These are phyloP conservation scores for Solanum hybrid DNA, from an alignment of 305 asterid species.

Conservation along the genomic window DNA sequence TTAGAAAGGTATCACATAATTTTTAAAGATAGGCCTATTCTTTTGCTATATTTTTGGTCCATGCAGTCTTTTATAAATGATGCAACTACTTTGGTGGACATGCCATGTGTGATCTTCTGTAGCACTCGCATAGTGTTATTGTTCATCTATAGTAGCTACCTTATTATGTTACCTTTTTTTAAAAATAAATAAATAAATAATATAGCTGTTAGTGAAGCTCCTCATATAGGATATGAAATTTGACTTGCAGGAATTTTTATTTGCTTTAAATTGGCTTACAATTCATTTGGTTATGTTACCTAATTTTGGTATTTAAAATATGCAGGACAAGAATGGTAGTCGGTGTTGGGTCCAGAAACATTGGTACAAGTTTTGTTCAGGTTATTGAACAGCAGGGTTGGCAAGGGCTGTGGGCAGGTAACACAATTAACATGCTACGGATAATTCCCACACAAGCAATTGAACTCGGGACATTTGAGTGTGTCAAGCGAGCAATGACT, in stretches of 20 bases:
- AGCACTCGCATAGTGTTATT: not conserved
- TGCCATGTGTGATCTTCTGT: not conserved
- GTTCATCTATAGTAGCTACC: not conserved
- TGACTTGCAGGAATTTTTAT: not conserved
- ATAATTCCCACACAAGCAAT: constrained; percentile 92
- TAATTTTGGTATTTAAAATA: constrained; percentile 2
- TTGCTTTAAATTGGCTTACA: not conserved
- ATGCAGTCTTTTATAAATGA: not conserved
- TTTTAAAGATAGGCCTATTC: not conserved
- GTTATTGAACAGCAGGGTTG: constrained; percentile 78
- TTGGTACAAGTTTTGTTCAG: constrained; percentile 65
- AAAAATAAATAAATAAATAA: not conserved
- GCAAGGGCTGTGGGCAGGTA: constrained; percentile 98
- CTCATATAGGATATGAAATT: not conserved
- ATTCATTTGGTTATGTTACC: constrained; percentile 7
- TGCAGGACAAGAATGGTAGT: constrained; percentile 98
- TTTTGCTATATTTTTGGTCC: not conserved
- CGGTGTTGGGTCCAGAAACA: constrained; percentile 76
- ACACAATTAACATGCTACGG: constrained; percentile 83
- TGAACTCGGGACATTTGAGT: constrained; percentile 88
- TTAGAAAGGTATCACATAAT: not conserved
- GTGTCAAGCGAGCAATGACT: constrained; percentile 76
- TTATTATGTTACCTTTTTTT: not conserved
- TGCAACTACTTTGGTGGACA: not conserved
- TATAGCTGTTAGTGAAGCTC: not conserved